Evolutionary conservation across 225 moss, liverwort and hornwort species (phyloP).

Genomic region (Polytrichum commune): DNA sequence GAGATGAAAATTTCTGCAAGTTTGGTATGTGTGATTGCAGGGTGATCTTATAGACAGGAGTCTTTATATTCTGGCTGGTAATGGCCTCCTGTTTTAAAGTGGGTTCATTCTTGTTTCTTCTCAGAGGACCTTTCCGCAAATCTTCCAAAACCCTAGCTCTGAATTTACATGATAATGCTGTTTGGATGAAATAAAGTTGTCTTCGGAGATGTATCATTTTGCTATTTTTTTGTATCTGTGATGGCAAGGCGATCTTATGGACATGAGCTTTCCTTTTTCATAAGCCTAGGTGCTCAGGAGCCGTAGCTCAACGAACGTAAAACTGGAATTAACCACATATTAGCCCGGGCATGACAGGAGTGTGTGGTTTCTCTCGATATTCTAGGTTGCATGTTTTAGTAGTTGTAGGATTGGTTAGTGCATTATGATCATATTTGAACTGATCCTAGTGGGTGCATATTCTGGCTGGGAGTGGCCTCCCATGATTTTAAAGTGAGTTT

Average conservation of each 20-base stretch:
- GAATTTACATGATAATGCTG: too few species aligned
- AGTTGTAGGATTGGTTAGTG: too few species aligned
- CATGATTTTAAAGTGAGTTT: too few species aligned
- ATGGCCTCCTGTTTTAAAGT: too few species aligned
- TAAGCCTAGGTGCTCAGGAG: background rate
- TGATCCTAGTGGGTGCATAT: background rate
- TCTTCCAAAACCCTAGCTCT: too few species aligned
- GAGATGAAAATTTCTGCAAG: too few species aligned
- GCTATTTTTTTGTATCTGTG: background rate
- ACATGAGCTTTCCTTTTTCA: background rate
- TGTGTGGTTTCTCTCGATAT: background rate
- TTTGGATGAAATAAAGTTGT: too few species aligned
- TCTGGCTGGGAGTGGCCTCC: conserved; percentile 42
- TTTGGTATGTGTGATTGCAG: background rate
- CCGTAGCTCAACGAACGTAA: background rate
- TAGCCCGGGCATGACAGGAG: background rate
- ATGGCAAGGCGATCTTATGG: background rate
- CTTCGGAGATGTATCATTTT: too few species aligned
- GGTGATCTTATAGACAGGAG: background rate
- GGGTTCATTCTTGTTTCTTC: too few species aligned
- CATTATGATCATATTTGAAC: background rate
- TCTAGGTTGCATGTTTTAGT: background rate
- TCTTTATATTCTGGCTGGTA: background rate
- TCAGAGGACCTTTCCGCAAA: background rate
- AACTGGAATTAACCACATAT: background rate